Evolutionary conservation across 139 green algal genomes (phyloP).

Genomic region (Desmodesmus armatus): DNA sequence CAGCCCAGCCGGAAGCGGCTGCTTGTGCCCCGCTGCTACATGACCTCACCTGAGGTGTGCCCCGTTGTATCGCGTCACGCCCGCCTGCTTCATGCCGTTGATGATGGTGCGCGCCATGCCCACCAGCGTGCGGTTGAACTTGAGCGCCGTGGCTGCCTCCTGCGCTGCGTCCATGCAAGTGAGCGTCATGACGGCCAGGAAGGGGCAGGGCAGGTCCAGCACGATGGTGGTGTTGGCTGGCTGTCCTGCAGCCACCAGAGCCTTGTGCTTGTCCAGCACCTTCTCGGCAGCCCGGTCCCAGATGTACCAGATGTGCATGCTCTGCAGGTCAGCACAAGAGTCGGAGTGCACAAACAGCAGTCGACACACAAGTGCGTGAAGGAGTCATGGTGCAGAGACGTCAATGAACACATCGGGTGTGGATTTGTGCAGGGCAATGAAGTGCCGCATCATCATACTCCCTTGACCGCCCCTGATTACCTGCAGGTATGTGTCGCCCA

Average conservation of each 20-base stretch:
- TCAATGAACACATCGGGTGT: no score
- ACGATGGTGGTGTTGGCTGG: constrained; percentile 57
- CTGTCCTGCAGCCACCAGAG: constrained; percentile 43
- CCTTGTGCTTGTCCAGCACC: constrained; percentile 49
- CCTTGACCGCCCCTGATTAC: no score
- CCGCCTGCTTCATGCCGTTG: constrained; percentile 53
- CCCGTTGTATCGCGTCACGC: constrained; percentile 60
- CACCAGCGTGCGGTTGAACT: constrained; percentile 62
- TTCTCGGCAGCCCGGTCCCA: constrained; percentile 51
- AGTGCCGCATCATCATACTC: no score
- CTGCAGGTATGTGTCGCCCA: constrained; percentile 44
- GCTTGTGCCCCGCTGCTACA: not conserved
- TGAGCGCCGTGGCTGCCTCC: constrained; percentile 69
- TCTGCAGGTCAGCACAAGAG: no score
- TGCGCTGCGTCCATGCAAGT: constrained; percentile 62
- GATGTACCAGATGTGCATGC: constrained; percentile 49
- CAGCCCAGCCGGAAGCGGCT: not conserved
- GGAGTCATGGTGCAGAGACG: no score
- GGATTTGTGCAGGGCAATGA: no score
- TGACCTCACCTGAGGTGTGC: constrained; percentile 39
- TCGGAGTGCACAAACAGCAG: no score
- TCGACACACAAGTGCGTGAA: not conserved
- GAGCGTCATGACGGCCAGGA: constrained; percentile 69
- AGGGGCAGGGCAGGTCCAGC: constrained; percentile 79
- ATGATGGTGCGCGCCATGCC: constrained; percentile 66